Base-by-base conservation (phyloP, 495 filamentous ascomycete genomes). In the Venustampulla echinocandica region DNA sequence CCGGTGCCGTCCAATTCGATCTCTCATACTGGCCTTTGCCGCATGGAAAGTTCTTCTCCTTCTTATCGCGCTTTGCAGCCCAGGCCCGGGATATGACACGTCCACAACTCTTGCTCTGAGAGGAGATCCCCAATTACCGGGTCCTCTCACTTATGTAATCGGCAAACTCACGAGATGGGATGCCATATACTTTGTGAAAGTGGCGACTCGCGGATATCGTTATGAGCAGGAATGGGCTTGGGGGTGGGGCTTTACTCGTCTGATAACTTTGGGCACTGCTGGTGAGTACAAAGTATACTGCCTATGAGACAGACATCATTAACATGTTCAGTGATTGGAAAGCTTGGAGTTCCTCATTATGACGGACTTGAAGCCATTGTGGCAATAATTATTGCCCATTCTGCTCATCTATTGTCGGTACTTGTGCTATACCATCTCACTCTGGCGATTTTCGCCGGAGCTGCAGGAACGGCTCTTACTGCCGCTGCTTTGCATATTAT, bases 161-260 rank as follows among this genome's bases (percentile, higher is more conserved):
- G 65, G 62, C 46, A 80, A 79, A 42, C 71, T 95, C 30, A 79
- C 80, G 0, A 75, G 90, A 64, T 98, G 92, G 92, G 92, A 98
- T 59, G 81, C 85, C 27, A 80, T 98, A 43, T 97, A 95, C 61
- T 97, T 85, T 56, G 67, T 81, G 24, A 74, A 80, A 44, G 62
- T 69, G 34, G 80, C 87, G 0, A 67, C 73, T 44, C 68, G 80
- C 24, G 89, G 87, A 17, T 88, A 96, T 50, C 40, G 81, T 7
- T 90, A 82, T 64, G 92, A 98, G 65, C 93, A 98, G 65, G 88
- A 96, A 65, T 97, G 90, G 89, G 92, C 93, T 1, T 98, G 95
- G 67, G 82, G 87, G 57, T 54, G 61, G 58, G 58, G 55, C 3
- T 58, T 53, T 23, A 48, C 58, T 10, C 14, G 49, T 4, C 10